Percentiles rank a stretch among this genome's conserved stretches.
These are phyloP conservation scores for Malus hybrid DNA, from an alignment of 331 rosid species.

Conservation along the genomic window DNA sequence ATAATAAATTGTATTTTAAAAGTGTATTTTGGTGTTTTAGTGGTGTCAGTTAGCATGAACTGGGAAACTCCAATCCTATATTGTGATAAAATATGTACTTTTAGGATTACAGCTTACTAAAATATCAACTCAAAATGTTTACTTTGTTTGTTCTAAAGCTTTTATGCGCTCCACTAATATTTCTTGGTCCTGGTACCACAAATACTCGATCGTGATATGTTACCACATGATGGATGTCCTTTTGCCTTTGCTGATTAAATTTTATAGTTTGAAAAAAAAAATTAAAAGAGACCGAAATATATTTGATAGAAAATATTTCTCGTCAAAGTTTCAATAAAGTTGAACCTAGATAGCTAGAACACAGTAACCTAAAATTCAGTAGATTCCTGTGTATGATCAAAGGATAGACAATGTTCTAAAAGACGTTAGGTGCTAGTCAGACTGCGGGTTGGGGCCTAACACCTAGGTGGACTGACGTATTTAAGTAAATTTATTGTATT, in stretches of 20 bases:
- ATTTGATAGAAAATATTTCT: background rate
- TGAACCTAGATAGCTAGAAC: background rate
- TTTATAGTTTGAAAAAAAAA: background rate
- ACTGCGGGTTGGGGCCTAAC: no score
- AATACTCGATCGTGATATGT: background rate
- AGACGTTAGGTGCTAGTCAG: no score
- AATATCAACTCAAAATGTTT: background rate
- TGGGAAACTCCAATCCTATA: background rate
- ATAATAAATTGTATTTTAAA: background rate
- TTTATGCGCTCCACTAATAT: background rate
- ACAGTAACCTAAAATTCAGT: background rate
- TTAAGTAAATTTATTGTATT: no score
- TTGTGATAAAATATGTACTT: background rate
- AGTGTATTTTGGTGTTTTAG: background rate
- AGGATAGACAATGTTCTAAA: no score
- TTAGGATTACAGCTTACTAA: background rate
- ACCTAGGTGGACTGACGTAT: no score
- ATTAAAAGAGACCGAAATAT: background rate
- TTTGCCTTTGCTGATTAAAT: background rate
- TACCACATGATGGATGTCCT: no score
- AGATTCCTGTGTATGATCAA: background rate
- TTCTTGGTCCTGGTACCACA: background rate
- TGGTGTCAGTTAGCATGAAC: background rate
- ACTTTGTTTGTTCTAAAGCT: background rate
- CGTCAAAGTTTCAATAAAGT: background rate